Evolutionary conservation across 352 stramenopile species (phyloP), one percentile per base, ranked within the genome.

Genomic region (Phytopythium cucurbitacearum): DNA sequence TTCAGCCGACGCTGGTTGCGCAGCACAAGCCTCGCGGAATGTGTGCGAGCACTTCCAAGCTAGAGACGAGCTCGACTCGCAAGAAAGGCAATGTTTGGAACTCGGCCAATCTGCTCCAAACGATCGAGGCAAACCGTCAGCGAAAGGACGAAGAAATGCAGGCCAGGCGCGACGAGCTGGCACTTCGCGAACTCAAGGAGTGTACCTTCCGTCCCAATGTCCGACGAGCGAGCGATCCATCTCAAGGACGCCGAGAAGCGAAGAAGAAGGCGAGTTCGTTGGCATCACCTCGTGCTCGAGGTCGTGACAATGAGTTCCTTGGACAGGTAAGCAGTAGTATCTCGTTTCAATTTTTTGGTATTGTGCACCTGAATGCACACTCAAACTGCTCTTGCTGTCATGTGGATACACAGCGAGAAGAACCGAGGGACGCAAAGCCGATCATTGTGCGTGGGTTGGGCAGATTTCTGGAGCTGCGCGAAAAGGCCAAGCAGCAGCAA

Each of bases 161-260:
- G 51, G 62, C 69, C 11, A 84, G 85, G 42, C 64, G 80, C 8
- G 84, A 86, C 40, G 71, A 51, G 0, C 66, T 72, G 12, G 76
- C 89, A 46, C 44, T 91, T 2, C 70, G 74, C 44, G 76, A 91
- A 42, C 60, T 93, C 2, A 59, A 88, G 49, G 78, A 95, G 50
- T 96, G 86, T 44, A 95, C 87, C 4, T 96, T 96, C 36, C 71
- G 80, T 28, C 84, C 84, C 0, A 89, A 87, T 34, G 64, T 76
- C 6, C 64, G 58, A 13, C 73, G 73, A 32, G 16, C 40, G 21
- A 46, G 28, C 37, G 40, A 45, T 28, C 21, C 21, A 28, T 40
- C 21, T 15, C 7, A 45, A 42, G 7, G 13, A n/a, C 6, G 35
- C 33, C 5, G 33, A 7, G 7, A 12, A 13, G 36, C 21, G 37